phyloP scores from a whole-genome alignment of 306 rosid genomes.

The Sicyos edulis region DNA sequence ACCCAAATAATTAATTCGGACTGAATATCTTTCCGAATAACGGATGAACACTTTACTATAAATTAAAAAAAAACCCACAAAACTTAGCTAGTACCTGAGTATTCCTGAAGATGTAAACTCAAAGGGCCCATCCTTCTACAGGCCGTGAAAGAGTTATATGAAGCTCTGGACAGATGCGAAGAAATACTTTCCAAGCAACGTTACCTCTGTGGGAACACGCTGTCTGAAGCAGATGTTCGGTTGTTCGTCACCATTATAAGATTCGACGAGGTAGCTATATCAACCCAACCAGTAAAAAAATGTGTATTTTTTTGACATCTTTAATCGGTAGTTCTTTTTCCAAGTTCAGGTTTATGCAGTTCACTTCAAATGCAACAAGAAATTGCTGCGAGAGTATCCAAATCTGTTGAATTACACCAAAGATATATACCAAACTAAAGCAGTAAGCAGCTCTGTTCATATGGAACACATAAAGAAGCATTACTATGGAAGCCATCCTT shows the following conservation, averaged over 20 bases:
- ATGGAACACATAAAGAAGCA: constrained; percentile 73
- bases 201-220: constrained; percentile 64
- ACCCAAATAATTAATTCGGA: background rate
- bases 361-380: constrained; percentile 97
- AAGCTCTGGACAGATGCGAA: constrained; percentile 79
- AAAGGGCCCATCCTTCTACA: constrained; percentile 27
- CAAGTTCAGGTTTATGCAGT: constrained; percentile 69
- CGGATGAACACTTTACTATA: background rate
- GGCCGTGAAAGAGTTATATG: constrained; percentile 67
- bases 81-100: background rate
- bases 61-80: background rate
- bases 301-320: background rate
- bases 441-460: constrained; percentile 63
- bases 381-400: constrained; percentile 60
- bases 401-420: constrained; percentile 78
- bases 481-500: constrained; percentile 82
- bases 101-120: constrained; percentile 12
- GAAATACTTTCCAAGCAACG: constrained; percentile 71
- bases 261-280: constrained; percentile 80
- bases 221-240: constrained; percentile 85
- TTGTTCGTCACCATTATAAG: constrained; percentile 88
- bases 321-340: background rate
- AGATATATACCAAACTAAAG: constrained; percentile 77
- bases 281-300: background rate
- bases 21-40: background rate